Percentiles rank a stretch among this genome's conserved stretches.
Conservation (phyloP, 2,329 filamentous ascomycete genomes). For the Paraphaeosphaeria sporulosa region DNA sequence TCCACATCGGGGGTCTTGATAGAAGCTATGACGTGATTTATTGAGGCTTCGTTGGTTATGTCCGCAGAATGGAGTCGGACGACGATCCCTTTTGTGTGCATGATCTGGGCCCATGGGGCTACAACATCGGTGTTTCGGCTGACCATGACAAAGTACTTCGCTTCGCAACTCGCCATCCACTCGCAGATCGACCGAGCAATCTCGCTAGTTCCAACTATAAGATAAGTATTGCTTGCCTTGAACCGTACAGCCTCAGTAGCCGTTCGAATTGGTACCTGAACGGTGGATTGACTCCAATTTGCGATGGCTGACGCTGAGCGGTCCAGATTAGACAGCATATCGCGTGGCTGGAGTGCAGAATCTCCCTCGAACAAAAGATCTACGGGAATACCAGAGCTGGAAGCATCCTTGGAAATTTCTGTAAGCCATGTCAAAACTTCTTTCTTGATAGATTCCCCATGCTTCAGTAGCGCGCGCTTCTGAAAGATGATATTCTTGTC, state of each 20-base stretch:
- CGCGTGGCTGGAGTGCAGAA: constrained; percentile 1
- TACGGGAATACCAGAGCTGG: no score
- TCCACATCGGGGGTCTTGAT: background rate
- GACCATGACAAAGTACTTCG: constrained; percentile 35
- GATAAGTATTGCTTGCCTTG: constrained; percentile 21
- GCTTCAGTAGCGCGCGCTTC: constrained; percentile 1
- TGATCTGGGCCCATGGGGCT: constrained; percentile 13
- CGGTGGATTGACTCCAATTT: constrained; percentile 15
- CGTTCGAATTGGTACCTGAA: constrained; percentile 12
- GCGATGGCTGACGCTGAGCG: constrained; percentile 9
- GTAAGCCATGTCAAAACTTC: background rate
- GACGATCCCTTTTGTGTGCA: constrained; percentile 13
- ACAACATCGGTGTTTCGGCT: constrained; percentile 49
- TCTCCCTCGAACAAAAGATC: background rate
- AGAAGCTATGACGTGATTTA: constrained; percentile 1
- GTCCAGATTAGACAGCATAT: background rate
- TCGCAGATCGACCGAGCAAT: constrained; percentile 22
- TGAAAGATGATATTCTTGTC: constrained; percentile 12
- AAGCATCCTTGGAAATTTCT: background rate
- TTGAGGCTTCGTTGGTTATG: constrained; percentile 13
- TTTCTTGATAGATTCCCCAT: background rate
- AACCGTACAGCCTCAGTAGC: constrained; percentile 14
- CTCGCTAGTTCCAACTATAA: constrained; percentile 29
- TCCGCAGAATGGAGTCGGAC: constrained; percentile 14
- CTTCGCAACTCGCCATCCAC: constrained; percentile 28